Evolutionary conservation across 2,329 filamentous ascomycete species (phyloP).

Genomic region (Neospermospora avenae): DNA sequence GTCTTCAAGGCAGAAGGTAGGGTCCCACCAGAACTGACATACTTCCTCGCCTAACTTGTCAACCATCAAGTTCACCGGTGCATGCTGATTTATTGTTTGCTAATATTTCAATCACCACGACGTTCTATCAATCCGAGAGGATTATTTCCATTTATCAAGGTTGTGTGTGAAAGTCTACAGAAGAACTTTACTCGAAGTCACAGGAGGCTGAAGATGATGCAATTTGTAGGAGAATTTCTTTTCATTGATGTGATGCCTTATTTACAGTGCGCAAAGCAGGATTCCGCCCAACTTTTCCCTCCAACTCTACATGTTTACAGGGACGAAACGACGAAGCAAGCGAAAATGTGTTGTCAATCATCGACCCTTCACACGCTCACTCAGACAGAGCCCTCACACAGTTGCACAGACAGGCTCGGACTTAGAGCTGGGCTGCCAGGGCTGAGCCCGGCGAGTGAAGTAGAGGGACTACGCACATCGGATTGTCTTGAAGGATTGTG

Average conservation of each 20-base stretch:
- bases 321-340: no score
- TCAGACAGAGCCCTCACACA: background rate
- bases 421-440: background rate
- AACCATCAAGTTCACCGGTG: background rate
- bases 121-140: no score
- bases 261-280: background rate
- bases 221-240: background rate
- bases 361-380: background rate
- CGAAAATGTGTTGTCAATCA: no score
- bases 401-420: no score
- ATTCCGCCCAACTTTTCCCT: background rate
- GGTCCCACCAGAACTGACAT: background rate
- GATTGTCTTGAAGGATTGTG: no score
- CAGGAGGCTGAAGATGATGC: background rate
- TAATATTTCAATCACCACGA: no score
- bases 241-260: background rate
- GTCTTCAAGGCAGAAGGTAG: no score
- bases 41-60: background rate
- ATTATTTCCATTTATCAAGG: background rate
- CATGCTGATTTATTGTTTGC: no score
- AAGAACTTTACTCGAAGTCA: background rate
- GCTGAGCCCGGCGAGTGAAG: background rate
- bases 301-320: background rate
- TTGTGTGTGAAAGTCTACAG: background rate
- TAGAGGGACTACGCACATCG: background rate